Evolutionary conservation across 2,329 filamentous ascomycete species (phyloP), one percentile per base, ranked within the genome.

Genomic region (Alternaria panax): DNA sequence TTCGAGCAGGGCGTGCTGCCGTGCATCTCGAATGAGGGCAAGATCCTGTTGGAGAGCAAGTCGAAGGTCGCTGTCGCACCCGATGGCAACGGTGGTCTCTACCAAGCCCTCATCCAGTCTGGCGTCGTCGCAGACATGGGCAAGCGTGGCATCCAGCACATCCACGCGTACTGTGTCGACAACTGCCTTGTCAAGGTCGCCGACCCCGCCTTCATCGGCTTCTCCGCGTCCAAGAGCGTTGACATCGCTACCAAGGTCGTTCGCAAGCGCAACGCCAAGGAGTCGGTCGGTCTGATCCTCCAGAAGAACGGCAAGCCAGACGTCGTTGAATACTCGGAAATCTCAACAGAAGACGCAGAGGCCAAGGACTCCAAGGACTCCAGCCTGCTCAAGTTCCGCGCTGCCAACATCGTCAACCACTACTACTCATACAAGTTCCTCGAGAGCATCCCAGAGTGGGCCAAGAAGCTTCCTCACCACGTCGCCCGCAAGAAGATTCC

Each of bases 121-220:
- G 90, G 90, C 55, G 91, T 96, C 38, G 88, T 97, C 50, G 87
- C 88, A 43, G 93, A 98, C 80, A 95, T 99, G 91, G 86, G 87
- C 70, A 89, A 88, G 81, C 91, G 94, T 57, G 93, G 93, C 50
- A 91, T 98, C 75, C 82, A 97, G 84, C 95, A 99, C 82, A 90
- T 99, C 63, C 94, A 99, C 80, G 91, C 93, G 47, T 98, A 98
- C 86, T 97, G 95, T 75, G 95, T 99, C 45, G 95, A 99, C 83
- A 99, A 99, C 85, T 98, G 94, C 82, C 87, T 99, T n/a, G 94
- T 97, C 78, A 94, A 92, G 82, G 94, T 99, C n/a, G 94, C 94
- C 27, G 95, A 99, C 75, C 95, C 95, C 14, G 87, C 92, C 69
- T 98, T 99, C 82, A 90, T 98, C 71, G 95, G 95, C 69, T 98